Conservation (phyloP, 495 filamentous ascomycete species). For the Jackrogersella multiformis region DNA sequence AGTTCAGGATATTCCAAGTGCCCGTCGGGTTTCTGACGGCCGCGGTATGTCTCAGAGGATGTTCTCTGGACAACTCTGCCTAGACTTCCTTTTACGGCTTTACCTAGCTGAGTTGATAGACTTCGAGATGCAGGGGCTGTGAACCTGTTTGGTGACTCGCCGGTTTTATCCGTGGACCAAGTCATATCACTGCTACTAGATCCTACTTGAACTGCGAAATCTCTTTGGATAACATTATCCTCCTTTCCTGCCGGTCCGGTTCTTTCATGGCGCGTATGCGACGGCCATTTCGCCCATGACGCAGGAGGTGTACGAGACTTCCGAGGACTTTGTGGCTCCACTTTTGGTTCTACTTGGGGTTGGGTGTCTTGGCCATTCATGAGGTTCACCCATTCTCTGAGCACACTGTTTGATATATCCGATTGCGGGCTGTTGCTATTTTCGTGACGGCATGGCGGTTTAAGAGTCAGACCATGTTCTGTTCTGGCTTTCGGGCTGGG, state of each 20-base stretch:
- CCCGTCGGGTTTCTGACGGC: slow-evolving; percentile 12
- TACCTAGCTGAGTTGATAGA: slow-evolving; percentile 46
- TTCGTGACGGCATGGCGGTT: slow-evolving; percentile 14
- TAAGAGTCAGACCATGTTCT: slow-evolving; percentile 19
- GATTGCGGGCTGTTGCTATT: slow-evolving; percentile 21
- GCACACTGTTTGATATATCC: slow-evolving; percentile 41
- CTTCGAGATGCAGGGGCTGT: slow-evolving; percentile 21
- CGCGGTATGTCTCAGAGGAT: slow-evolving; percentile 26
- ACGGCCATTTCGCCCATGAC: slow-evolving; percentile 53
- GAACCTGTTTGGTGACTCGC: slow-evolving; percentile 18
- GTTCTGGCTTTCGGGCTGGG: slow-evolving; percentile 1
- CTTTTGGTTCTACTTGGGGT: slow-evolving; percentile 17
- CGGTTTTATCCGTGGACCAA: slow-evolving; percentile 20
- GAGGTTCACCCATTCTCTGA: slow-evolving; percentile 45
- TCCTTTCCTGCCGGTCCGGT: slow-evolving; percentile 38
- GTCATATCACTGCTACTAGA: slow-evolving; percentile 16
- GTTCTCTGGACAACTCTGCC: slow-evolving; percentile 44
- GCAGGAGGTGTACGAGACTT: slow-evolving; percentile 42
- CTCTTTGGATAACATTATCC: slow-evolving; percentile 37
- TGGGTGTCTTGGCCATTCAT: slow-evolving; percentile 41
- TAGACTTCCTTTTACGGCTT: slow-evolving; percentile 46
- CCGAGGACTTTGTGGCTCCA: slow-evolving; percentile 10
- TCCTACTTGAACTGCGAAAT: slow-evolving; percentile 26
- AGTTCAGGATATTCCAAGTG: slow-evolving; percentile 51
- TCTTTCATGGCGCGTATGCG: slow-evolving; percentile 47